Evolutionary conservation across 1,284 basidiomycete species (phyloP).

Genomic region (Veloboletus limbatus): DNA sequence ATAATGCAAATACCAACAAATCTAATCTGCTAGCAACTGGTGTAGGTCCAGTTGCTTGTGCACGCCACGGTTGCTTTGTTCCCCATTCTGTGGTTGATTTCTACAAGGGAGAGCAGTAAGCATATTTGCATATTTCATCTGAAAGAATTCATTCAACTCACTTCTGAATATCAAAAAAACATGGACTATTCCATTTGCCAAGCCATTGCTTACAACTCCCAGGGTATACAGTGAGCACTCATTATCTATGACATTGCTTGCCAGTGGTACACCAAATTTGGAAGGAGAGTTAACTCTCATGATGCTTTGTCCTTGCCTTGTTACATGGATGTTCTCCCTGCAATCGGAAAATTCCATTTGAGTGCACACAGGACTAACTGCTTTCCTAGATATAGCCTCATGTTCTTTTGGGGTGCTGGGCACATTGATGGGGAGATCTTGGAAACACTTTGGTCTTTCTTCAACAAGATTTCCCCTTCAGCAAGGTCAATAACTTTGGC

Average conservation of each 20-base stretch:
- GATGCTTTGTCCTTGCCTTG: conserved; percentile 2
- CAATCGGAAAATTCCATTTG: conserved; percentile 13
- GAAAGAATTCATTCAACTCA: no score
- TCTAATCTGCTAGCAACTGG: conserved; percentile 9
- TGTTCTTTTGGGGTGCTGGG: conserved; percentile 12
- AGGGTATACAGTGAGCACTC: conserved; percentile 1
- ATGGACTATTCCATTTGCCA: conserved; percentile 18
- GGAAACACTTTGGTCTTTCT: conserved; percentile 17
- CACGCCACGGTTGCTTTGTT: conserved; percentile 11
- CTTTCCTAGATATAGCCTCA: conserved; percentile 8
- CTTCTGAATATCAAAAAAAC: conserved; percentile 10
- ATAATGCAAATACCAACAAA: conserved; percentile 6
- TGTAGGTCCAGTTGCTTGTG: conserved; percentile 8
- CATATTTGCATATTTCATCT: no score
- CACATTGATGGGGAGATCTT: conserved; percentile 15
- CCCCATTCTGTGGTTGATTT: conserved; percentile 21
- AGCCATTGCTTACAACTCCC: conserved; percentile 5
- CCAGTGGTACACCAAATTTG: conserved; percentile 14
- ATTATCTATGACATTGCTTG: conserved; percentile 18
- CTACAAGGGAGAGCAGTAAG: conserved; percentile 21
- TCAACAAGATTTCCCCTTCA: conserved; percentile 15
- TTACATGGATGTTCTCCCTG: conserved; percentile 8
- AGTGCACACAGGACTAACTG: conserved; percentile 12
- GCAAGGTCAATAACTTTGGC: conserved; percentile 15
- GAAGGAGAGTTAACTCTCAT: not conserved